Percentiles rank a stretch among this genome's conserved stretches.
These are phyloP conservation scores for Bruguiera parviflora DNA, from an alignment of 345 rosid species.

Conservation along the genomic window DNA sequence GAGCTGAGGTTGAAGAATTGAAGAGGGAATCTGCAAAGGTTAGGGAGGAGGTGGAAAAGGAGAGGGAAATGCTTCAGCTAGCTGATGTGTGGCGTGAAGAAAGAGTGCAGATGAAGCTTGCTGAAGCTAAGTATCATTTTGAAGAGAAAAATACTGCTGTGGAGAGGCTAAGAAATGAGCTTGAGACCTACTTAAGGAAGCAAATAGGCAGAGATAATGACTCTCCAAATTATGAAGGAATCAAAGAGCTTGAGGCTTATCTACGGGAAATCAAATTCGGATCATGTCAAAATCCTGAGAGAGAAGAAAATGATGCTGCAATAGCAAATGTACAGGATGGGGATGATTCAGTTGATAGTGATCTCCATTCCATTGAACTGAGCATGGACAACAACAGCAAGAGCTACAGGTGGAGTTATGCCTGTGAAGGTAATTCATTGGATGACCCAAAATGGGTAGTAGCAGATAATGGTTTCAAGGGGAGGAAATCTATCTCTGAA, in stretches of 20 bases:
- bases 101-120: conserved; percentile 94
- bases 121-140: conserved; percentile 72
- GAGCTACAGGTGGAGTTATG: conserved; percentile 84
- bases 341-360: conserved; percentile 73
- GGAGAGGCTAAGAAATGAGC: conserved; percentile 58
- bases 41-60: conserved; percentile 82
- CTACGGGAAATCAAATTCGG: conserved; percentile 32
- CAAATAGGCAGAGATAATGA: conserved; percentile 29
- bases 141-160: conserved; percentile 88
- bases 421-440: conserved; percentile 32
- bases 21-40: conserved; percentile 56
- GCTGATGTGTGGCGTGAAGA: conserved; percentile 94
- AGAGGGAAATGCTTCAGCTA: conserved; percentile 90
- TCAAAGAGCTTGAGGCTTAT: conserved; percentile 58
- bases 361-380: conserved; percentile 87
- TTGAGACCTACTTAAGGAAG: conserved; percentile 49
- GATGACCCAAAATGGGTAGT: conserved; percentile 34
- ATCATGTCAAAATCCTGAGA: conserved; percentile 14
- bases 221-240: conserved; percentile 39
- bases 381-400: conserved; percentile 64
- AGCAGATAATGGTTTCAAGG: conserved; percentile 41
- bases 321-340: conserved; percentile 40
- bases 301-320: conserved; percentile 16
- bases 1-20: conserved; percentile 54
- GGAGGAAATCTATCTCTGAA: conserved; percentile 49